Percentiles rank a stretch among this genome's conserved stretches.
Evolutionary conservation across 1,284 basidiomycete genomes (phyloP).

Genomic region (Thelephora terrestris): DNA sequence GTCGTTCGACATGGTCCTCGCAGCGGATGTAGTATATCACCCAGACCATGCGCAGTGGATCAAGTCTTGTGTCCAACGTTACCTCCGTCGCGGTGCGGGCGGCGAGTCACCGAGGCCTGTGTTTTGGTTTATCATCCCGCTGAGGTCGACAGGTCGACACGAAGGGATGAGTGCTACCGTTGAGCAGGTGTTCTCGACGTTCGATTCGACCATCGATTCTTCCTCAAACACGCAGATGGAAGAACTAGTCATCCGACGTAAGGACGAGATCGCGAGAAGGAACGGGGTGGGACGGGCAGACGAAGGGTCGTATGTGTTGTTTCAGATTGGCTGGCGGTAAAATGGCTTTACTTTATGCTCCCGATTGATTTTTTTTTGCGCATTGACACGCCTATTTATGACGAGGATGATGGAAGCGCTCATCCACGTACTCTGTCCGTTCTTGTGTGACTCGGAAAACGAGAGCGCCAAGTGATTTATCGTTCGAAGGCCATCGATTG

Average conservation of each 20-base stretch:
- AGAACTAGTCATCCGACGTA: constrained; percentile 34
- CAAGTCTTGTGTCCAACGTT: constrained; percentile 40
- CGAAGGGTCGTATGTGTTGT: constrained; percentile 57
- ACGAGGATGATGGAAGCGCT: no score
- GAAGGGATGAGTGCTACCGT: constrained; percentile 51
- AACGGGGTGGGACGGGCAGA: constrained; percentile 55
- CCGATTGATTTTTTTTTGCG: not conserved
- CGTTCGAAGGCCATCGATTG: no score
- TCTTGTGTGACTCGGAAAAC: no score
- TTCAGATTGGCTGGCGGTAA: constrained; percentile 52
- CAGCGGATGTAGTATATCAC: constrained; percentile 69
- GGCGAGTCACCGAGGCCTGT: constrained; percentile 26
- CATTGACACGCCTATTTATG: not conserved
- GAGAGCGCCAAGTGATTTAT: no score
- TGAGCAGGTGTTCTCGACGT: constrained; percentile 40
- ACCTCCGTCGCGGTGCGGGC: constrained; percentile 29
- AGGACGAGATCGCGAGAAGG: constrained; percentile 35
- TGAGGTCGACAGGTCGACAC: constrained; percentile 59
- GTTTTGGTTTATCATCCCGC: constrained; percentile 66
- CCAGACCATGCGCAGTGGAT: constrained; percentile 60
- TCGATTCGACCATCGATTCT: not conserved
- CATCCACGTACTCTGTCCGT: no score
- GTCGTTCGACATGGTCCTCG: constrained; percentile 45
- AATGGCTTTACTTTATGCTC: constrained; percentile 2
- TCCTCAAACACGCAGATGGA: not conserved